phyloP scores from a whole-genome alignment of 78 protist genomes.

The Pigoraptor vietnamica region DNA sequence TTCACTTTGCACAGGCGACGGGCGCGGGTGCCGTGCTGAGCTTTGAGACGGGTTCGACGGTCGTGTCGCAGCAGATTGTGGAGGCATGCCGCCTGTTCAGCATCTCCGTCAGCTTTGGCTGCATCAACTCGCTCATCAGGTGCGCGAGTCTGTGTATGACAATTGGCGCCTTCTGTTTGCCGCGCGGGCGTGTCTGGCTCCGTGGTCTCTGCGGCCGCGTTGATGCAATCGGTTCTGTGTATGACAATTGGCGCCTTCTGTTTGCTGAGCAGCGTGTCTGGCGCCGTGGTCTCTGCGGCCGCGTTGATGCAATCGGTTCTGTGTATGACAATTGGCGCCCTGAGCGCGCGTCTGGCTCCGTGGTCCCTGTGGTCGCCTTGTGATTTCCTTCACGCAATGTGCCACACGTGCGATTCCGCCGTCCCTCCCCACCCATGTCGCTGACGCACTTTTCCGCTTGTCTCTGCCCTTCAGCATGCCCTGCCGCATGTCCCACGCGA shows the following conservation, averaged over 20 bases:
- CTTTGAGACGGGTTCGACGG: conserved; percentile 27
- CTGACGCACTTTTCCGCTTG: no score
- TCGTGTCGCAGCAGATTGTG: not conserved
- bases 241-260: not conserved
- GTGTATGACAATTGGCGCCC: not conserved
- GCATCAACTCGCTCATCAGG: conserved; percentile 27
- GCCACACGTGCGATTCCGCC: no score
- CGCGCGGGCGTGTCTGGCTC: not conserved
- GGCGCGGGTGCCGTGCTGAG: conserved; percentile 37
- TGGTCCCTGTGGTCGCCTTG: no score
- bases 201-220: no score
- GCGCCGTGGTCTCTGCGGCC: no score
- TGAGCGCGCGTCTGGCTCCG: no score
- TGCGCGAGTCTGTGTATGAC: not conserved
- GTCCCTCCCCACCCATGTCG: no score
- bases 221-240: not conserved
- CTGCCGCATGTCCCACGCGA: conserved; percentile 51
- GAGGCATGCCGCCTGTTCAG: conserved; percentile 15
- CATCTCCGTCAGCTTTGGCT: conserved; percentile 12
- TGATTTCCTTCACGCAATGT: no score
- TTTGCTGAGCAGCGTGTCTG: not conserved
- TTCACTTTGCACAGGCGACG: conserved; percentile 22
- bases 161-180: not conserved
- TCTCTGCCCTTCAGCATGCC: conserved; percentile 46
- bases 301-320: no score